A percentile compares a stretch with the other conserved stretches of the same genome.
phyloP scores from a whole-genome alignment of 441 rosid genomes.

The Populus hybrid region DNA sequence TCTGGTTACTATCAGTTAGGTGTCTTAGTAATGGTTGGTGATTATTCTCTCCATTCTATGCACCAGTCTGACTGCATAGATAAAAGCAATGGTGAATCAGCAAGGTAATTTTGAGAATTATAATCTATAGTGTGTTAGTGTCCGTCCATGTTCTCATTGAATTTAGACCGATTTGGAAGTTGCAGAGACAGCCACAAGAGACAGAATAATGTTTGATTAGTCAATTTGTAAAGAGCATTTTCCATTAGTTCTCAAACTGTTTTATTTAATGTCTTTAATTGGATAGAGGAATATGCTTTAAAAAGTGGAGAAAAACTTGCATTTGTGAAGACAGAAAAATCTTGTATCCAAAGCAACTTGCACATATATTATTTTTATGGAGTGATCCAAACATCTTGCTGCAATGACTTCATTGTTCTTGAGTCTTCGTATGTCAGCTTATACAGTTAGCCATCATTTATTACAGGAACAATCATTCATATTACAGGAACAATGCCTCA shows the following conservation, averaged over 20 bases:
- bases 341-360: not conserved
- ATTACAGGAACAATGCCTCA: slow-evolving; percentile 48
- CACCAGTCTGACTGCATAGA: slow-evolving; percentile 41
- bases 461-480: slow-evolving; percentile 2
- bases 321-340: no score
- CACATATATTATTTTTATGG: not conserved
- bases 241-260: not conserved
- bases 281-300: no score
- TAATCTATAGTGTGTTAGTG: not conserved
- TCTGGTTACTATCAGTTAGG: slow-evolving; percentile 98
- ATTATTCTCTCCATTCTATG: slow-evolving; percentile 42
- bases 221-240: not conserved
- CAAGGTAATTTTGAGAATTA: slow-evolving; percentile 41
- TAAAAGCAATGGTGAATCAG: slow-evolving; percentile 43
- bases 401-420: not conserved
- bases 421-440: slow-evolving; percentile 2
- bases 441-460: slow-evolving; percentile 12
- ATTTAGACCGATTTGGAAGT: not conserved
- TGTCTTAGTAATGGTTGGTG: slow-evolving; percentile 71
- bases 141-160: not conserved
- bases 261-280: not conserved
- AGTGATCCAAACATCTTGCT: not conserved
- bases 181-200: not conserved
- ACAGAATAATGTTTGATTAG: not conserved
- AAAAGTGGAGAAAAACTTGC: no score